Base-by-base conservation (phyloP, 345 rosid species). In the Eucalyptus regnans region DNA sequence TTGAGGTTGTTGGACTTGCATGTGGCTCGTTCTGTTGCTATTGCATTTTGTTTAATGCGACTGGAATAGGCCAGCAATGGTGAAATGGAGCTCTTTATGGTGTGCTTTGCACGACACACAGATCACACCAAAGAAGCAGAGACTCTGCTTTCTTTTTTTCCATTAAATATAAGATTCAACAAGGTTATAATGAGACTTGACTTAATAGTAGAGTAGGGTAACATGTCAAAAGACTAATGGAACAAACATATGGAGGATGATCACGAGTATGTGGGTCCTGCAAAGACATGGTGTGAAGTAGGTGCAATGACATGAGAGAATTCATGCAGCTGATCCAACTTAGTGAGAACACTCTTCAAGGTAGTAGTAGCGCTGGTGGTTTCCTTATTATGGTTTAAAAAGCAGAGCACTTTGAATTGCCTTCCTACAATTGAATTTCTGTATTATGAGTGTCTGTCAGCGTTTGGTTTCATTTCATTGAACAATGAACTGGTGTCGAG, bases 401-500 rank as follows among this genome's bases (percentile, higher is more conserved):
- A 18, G 48, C 48, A 41, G 15, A 76, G 48, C 27, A 76, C 83
- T 76, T 76, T 76, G 27, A 76, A 37, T 76, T 76, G 48, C 13
- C 46, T 71, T 71, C 44, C 25, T 20, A 18, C 46, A 71, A 76
- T 76, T 44, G 83, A 76, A 76, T 41, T 37, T 8, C 27, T 76
- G 83, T 76, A 87, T 89, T 68, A 85, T 92, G 86, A 91, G 93
- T 92, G 87, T 89, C 90, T 90, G 84, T 92, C 88, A 86, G 86
- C 86, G 90, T 93, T 87, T 90, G 91, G 87, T 91, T 88, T 89
- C 66, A 64, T 87, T 88, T 90, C 88, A 37, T 92, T 91, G 91
- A 93, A 92, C 91, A 92, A 93, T 88, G 93, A 92, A 90, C 88
- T 91, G 90, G 83, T 41, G 41, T 76, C 8, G 29, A 41, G 29